These are phyloP conservation scores for Beta vulgaris DNA, from an alignment of 148 eudicot genomes.

Conservation along the genomic window DNA sequence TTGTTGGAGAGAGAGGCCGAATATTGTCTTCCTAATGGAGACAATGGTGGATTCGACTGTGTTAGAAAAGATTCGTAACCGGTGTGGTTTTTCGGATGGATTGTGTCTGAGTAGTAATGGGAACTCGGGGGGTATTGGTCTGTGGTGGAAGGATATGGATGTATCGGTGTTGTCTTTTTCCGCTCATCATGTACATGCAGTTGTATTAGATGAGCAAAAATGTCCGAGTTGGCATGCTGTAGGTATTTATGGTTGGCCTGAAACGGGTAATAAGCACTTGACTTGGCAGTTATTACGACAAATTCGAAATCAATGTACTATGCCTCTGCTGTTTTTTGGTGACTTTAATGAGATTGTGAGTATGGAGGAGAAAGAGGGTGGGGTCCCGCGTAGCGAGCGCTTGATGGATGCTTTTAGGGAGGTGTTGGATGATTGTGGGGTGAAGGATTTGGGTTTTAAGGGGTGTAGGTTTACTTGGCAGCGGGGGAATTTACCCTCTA, in stretches of 20 bases:
- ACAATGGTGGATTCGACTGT: no score
- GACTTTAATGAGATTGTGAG: not conserved
- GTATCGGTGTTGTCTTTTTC: not conserved
- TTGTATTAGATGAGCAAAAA: not conserved
- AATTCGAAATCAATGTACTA: not conserved
- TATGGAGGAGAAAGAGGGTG: not conserved
- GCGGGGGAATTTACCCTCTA: not conserved
- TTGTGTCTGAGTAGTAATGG: no score
- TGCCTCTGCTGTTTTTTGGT: not conserved
- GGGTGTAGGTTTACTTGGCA: not conserved
- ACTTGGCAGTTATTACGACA: not conserved
- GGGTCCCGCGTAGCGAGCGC: not conserved
- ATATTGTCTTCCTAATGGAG: not conserved
- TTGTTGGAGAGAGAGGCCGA: not conserved
- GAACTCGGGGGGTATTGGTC: slow-evolving; percentile 1
- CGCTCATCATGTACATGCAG: not conserved
- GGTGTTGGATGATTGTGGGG: not conserved
- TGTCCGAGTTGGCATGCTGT: not conserved
- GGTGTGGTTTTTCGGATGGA: no score
- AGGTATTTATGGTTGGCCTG: slow-evolving; percentile 1
- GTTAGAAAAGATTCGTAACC: no score
- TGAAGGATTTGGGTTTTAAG: not conserved
- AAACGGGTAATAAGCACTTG: not conserved
- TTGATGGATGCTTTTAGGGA: not conserved
- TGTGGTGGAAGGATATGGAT: slow-evolving; percentile 6